A percentile compares a stretch with the other conserved stretches of the same genome.
Conservation (phyloP, 495 filamentous ascomycete genomes). For the Tetracladium marchalianum region DNA sequence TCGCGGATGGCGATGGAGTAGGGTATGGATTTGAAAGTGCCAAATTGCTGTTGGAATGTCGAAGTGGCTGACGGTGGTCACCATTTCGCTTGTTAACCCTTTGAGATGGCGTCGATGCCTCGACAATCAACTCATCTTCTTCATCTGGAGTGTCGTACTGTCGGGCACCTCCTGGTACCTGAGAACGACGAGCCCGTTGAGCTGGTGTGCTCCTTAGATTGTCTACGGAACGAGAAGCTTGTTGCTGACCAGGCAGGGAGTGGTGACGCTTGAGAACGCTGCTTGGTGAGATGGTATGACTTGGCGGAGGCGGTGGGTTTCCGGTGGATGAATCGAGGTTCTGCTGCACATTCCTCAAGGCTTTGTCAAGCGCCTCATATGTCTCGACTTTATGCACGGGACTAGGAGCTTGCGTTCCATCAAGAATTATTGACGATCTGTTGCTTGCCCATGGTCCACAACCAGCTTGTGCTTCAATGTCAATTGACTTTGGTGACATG, state of each 20-base stretch:
- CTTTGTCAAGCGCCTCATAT: conserved; percentile 66
- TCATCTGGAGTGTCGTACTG: conserved; percentile 95
- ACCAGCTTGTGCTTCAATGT: conserved; percentile 84
- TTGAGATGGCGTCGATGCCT: conserved; percentile 46
- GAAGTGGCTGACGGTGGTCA: conserved; percentile 30
- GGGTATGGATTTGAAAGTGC: conserved; percentile 74
- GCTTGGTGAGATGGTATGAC: conserved; percentile 40
- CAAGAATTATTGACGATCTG: conserved; percentile 74
- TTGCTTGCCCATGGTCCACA: conserved; percentile 81
- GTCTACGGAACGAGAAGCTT: conserved; percentile 46
- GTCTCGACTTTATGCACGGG: conserved; percentile 50
- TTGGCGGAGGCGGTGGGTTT: conserved; percentile 44
- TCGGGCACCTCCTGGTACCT: conserved; percentile 65
- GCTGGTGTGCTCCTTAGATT: conserved; percentile 58
- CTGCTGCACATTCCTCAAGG: conserved; percentile 61
- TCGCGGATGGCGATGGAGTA: conserved; percentile 82
- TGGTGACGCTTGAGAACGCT: conserved; percentile 55
- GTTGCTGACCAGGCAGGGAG: conserved; percentile 63
- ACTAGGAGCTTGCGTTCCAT: conserved; percentile 40
- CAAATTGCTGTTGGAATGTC: conserved; percentile 47
- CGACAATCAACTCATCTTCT: conserved; percentile 90
- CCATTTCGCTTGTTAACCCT: conserved; percentile 39
- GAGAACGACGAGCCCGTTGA: conserved; percentile 71
- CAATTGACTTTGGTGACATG: conserved; percentile 63
- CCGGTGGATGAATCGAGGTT: conserved; percentile 42